Percentiles rank a stretch among this genome's conserved stretches.
Conservation (phyloP, 306 rosid species). For the Arachis hypogaea region DNA sequence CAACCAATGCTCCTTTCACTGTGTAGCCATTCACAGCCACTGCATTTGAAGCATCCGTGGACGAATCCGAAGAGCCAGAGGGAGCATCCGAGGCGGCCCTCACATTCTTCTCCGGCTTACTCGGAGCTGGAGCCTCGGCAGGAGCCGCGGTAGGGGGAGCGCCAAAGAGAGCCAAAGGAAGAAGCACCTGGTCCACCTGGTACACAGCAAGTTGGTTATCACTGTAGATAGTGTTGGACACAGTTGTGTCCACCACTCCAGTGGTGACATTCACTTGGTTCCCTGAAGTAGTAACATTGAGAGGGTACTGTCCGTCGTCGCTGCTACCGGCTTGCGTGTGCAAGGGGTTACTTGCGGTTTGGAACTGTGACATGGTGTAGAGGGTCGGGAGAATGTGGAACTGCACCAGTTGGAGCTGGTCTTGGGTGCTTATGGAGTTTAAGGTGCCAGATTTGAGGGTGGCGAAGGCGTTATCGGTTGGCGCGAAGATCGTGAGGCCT, state of each 20-base stretch:
- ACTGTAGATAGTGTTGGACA: constrained; percentile 68
- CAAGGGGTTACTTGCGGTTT: constrained; percentile 80
- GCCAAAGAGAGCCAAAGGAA: constrained; percentile 72
- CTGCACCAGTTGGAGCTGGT: constrained; percentile 72
- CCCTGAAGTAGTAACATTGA: constrained; percentile 86
- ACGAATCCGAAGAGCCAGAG: constrained; percentile 43
- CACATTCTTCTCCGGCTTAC: constrained; percentile 58
- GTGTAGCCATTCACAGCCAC: constrained; percentile 13
- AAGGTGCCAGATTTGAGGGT: constrained; percentile 68
- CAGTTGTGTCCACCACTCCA: constrained; percentile 69
- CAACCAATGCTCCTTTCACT: constrained; percentile 24
- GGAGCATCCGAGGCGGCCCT: constrained; percentile 65
- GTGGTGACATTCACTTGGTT: constrained; percentile 83
- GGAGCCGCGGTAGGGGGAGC: constrained; percentile 38
- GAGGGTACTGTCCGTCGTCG: constrained; percentile 67
- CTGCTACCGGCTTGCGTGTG: constrained; percentile 90
- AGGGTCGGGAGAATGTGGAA: constrained; percentile 72
- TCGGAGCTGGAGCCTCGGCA: constrained; percentile 69
- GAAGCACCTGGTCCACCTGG: constrained; percentile 84
- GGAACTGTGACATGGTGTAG: constrained; percentile 70
- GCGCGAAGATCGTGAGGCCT: constrained; percentile 90
- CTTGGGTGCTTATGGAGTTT: constrained; percentile 69
- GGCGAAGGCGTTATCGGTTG: constrained; percentile 80
- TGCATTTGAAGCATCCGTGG: constrained; percentile 50
- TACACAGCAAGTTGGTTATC: constrained; percentile 76